phyloP scores from a whole-genome alignment of 176 grass and related monocot genomes.

The Hsuehochloa calcarea region DNA sequence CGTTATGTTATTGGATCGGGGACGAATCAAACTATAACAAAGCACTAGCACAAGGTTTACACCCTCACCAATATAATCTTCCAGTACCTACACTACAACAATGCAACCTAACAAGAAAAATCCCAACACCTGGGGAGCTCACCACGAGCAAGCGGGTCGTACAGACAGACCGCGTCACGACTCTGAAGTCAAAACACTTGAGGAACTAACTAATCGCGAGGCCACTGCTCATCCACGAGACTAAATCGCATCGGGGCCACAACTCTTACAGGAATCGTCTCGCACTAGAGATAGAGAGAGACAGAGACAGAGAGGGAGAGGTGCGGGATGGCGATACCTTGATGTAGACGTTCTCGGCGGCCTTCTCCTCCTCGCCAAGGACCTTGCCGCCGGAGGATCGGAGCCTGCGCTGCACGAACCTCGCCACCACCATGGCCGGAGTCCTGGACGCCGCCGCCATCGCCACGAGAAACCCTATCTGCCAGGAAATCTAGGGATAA shows the following conservation, averaged over 20 bases:
- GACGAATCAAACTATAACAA: background rate
- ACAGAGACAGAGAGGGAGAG: too few species aligned
- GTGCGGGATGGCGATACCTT: conserved; percentile 45
- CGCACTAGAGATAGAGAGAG: background rate
- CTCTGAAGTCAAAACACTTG: background rate
- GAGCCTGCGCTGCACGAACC: conserved; percentile 53
- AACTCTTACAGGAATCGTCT: background rate
- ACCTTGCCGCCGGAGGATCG: conserved; percentile 80
- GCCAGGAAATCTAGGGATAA: too few species aligned
- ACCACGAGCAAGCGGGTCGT: background rate
- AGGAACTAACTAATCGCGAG: conserved; percentile 14
- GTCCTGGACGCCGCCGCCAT: conserved; percentile 30
- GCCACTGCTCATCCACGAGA: background rate
- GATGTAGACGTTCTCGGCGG: conserved; percentile 82
- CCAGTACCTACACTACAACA: background rate
- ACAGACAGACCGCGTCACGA: background rate
- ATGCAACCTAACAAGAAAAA: background rate
- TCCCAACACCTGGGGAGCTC: background rate
- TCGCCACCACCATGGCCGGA: conserved; percentile 35
- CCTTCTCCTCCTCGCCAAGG: conserved; percentile 87
- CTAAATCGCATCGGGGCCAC: background rate
- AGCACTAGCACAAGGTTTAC: background rate
- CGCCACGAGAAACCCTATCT: conserved; percentile 42
- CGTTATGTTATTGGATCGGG: background rate
- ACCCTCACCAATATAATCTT: background rate